These are phyloP conservation scores for Begonia peltatifolia DNA, from an alignment of 306 rosid genomes.

Conservation along the genomic window DNA sequence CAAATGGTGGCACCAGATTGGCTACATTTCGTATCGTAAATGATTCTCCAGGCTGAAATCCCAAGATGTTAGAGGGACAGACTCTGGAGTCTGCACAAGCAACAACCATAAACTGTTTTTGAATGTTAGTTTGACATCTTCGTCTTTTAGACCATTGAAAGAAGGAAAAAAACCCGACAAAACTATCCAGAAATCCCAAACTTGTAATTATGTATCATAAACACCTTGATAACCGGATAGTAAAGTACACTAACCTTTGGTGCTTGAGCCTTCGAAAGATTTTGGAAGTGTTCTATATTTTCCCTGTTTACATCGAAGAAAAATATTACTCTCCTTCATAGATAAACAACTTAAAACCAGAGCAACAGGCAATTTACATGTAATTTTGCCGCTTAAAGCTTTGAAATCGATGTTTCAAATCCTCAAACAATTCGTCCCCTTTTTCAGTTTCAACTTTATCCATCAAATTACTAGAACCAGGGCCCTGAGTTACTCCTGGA, in stretches of 20 bases:
- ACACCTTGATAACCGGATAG: slow-evolving; percentile 3
- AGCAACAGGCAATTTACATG: slow-evolving; percentile 33
- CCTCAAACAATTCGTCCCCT: slow-evolving; percentile 35
- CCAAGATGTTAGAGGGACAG: slow-evolving; percentile 75
- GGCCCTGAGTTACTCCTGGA: slow-evolving; percentile 35
- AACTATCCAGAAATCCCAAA: too few species aligned
- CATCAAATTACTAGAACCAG: slow-evolving; percentile 23
- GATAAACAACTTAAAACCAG: slow-evolving; percentile 6
- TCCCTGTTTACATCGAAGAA: slow-evolving; percentile 33
- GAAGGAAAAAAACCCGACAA: too few species aligned
- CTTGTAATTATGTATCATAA: not conserved
- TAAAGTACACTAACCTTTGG: slow-evolving; percentile 50
- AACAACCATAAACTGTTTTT: slow-evolving; percentile 85
- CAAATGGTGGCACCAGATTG: slow-evolving; percentile 78
- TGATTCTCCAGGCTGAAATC: slow-evolving; percentile 95
- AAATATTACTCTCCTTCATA: not conserved
- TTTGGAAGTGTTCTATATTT: slow-evolving; percentile 48
- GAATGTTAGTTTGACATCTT: slow-evolving; percentile 29
- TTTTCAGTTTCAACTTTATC: slow-evolving; percentile 26
- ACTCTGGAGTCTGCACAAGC: slow-evolving; percentile 99
- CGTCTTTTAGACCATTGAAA: not conserved
- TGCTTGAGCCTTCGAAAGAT: slow-evolving; percentile 62
- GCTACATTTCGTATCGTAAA: slow-evolving; percentile 80
- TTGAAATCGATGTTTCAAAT: slow-evolving; percentile 56
- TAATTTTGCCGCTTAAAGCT: slow-evolving; percentile 57